Percentiles rank a stretch among this genome's conserved stretches.
Evolutionary conservation across 2,329 filamentous ascomycete genomes (phyloP).

Genomic region (Hymenoscyphus occultus): DNA sequence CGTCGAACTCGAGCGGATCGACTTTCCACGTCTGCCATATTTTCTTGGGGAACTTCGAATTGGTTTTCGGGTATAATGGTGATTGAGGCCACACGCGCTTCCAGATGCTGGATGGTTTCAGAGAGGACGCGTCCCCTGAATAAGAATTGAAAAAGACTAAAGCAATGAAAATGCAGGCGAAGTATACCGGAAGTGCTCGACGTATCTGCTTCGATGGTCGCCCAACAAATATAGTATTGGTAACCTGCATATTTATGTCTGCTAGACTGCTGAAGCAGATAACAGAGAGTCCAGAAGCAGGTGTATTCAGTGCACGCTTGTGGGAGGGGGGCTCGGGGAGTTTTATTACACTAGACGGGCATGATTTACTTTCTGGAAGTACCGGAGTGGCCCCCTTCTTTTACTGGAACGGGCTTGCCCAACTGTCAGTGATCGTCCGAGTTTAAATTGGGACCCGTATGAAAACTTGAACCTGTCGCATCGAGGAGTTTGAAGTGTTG

Average conservation of each 20-base stretch:
- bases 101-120: slow-evolving; percentile 15
- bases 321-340: slow-evolving; percentile 1
- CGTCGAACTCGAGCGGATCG: slow-evolving; percentile 63
- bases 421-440: slow-evolving; percentile 2
- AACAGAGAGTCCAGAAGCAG: not conserved
- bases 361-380: not conserved
- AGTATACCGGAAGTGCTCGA: slow-evolving; percentile 15
- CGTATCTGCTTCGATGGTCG: slow-evolving; percentile 14
- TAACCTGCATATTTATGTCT: slow-evolving; percentile 15
- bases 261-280: not conserved
- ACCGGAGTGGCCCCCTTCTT: not conserved
- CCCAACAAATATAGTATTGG: slow-evolving; percentile 9
- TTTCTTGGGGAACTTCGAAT: slow-evolving; percentile 55
- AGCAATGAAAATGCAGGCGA: slow-evolving; percentile 14
- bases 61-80: not conserved
- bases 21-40: slow-evolving; percentile 79
- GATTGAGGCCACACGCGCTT: slow-evolving; percentile 8
- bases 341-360: slow-evolving; percentile 1
- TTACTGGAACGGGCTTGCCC: not conserved
- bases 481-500: slow-evolving; percentile 4
- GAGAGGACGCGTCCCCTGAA: not conserved
- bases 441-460: slow-evolving; percentile 4
- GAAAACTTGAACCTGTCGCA: slow-evolving; percentile 5
- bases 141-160: slow-evolving; percentile 14
- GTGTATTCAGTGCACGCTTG: not conserved